Conservation (phyloP, 352 stramenopile species). For the Saprolegnia diclina region DNA sequence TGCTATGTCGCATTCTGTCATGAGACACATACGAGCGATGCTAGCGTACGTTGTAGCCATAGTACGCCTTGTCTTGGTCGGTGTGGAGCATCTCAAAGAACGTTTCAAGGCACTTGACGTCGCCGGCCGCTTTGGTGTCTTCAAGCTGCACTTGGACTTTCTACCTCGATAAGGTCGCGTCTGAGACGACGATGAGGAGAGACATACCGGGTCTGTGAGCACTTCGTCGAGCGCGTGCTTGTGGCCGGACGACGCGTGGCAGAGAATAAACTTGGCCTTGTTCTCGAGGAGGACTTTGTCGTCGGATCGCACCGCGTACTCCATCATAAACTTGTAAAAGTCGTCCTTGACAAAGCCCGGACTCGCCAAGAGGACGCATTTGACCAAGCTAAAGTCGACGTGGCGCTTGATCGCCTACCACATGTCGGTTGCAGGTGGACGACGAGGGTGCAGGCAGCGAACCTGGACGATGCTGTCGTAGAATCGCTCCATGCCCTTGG, state of each 20-base stretch:
- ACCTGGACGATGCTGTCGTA: slow-evolving; percentile 93
- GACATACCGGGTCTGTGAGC: slow-evolving; percentile 78
- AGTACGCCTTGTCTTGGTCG: slow-evolving; percentile 95
- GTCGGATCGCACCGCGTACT: slow-evolving; percentile 88
- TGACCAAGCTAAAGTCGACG: slow-evolving; percentile 96
- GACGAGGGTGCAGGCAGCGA: background rate
- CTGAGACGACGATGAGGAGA: background rate
- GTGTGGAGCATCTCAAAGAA: slow-evolving; percentile 97
- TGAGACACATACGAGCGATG: slow-evolving; percentile 11
- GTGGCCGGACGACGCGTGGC: slow-evolving; percentile 92
- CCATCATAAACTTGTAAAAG: slow-evolving; percentile 94
- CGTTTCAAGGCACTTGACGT: slow-evolving; percentile 87
- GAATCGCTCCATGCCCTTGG: slow-evolving; percentile 93
- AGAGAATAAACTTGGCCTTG: slow-evolving; percentile 95
- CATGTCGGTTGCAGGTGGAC: background rate
- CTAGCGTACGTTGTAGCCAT: slow-evolving; percentile 84
- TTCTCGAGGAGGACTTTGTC: slow-evolving; percentile 95
- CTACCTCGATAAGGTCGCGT: background rate
- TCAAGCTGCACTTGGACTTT: slow-evolving; percentile 88
- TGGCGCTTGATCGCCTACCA: slow-evolving; percentile 88
- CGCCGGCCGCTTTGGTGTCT: slow-evolving; percentile 92
- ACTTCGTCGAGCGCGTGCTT: slow-evolving; percentile 98
- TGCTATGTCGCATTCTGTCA: slow-evolving; percentile 40
- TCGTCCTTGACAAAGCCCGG: slow-evolving; percentile 98
- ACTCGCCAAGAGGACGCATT: slow-evolving; percentile 93